A percentile compares a stretch with the other conserved stretches of the same genome.
These are phyloP conservation scores for Beauveria sp. DNA, from an alignment of 2,329 filamentous ascomycete species.

Conservation along the genomic window DNA sequence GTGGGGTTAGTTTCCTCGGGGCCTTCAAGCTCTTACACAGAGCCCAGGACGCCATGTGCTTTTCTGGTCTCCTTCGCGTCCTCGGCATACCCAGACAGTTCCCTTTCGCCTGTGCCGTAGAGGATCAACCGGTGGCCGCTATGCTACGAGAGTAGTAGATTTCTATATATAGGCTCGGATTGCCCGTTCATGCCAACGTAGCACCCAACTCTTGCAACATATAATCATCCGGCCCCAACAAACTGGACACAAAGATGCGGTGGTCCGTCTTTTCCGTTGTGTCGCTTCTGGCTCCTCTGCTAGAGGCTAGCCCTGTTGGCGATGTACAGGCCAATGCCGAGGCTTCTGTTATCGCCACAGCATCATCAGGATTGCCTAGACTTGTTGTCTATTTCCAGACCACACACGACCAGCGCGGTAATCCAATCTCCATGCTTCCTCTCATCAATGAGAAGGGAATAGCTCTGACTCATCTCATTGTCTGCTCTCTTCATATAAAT, in stretches of 20 bases:
- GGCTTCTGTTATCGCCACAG: neutral
- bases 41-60: neutral
- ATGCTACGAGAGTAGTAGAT: neutral
- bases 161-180: neutral
- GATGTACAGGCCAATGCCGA: neutral
- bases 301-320: slow-evolving; percentile 4
- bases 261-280: slow-evolving; percentile 2
- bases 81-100: neutral
- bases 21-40: neutral
- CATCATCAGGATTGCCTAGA: slow-evolving; percentile 23
- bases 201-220: too few relatives aligned
- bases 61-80: neutral
- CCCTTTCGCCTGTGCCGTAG: neutral
- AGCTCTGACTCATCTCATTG: slow-evolving; percentile 65
- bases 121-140: neutral
- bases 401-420: slow-evolving; percentile 32
- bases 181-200: neutral
- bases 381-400: slow-evolving; percentile 45
- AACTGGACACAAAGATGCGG: neutral
- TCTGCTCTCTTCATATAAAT: slow-evolving; percentile 78
- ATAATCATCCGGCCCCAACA: neutral
- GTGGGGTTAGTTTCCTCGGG: slow-evolving; percentile 1
- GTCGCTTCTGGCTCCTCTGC: slow-evolving; percentile 6
- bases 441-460: slow-evolving; percentile 34
- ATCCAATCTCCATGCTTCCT: slow-evolving; percentile 43